These are phyloP conservation scores for Flaveria sonorensis DNA, from an alignment of 129 eudicot genomes.

Conservation along the genomic window DNA sequence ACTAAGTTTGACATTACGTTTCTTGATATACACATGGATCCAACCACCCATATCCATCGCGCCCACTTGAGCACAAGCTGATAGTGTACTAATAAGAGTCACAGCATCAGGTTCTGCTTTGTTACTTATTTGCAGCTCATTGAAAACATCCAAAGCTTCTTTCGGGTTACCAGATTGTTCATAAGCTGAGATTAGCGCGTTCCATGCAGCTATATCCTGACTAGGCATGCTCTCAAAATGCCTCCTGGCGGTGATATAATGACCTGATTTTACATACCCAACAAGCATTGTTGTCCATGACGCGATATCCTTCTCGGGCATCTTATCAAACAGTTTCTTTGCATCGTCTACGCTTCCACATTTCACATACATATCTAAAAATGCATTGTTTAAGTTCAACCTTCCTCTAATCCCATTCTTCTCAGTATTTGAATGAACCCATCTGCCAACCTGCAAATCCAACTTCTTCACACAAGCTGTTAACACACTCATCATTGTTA, in stretches of 20 bases:
- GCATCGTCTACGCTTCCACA: constrained; percentile 68
- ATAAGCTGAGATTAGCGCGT: constrained; percentile 70
- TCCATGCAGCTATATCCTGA: constrained; percentile 76
- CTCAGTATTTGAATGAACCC: constrained; percentile 54
- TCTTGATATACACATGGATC: constrained; percentile 70
- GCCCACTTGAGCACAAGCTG: constrained; percentile 78
- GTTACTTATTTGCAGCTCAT: constrained; percentile 52
- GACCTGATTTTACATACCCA: constrained; percentile 63
- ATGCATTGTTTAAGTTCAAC: constrained; percentile 51
- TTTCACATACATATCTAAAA: constrained; percentile 77
- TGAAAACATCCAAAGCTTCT: constrained; percentile 67
- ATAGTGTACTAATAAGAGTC: constrained; percentile 55
- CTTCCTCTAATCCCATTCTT: constrained; percentile 41
- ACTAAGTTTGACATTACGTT: constrained; percentile 43
- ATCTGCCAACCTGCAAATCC: constrained; percentile 57
- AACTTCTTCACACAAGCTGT: constrained; percentile 58
- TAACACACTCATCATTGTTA: constrained; percentile 61
- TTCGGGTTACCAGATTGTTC: constrained; percentile 65
- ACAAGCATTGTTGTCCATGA: constrained; percentile 76
- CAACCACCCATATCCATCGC: constrained; percentile 62
- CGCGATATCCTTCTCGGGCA: constrained; percentile 58
- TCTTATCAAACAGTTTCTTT: constrained; percentile 48
- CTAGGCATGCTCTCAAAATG: constrained; percentile 53
- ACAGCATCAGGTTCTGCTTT: constrained; percentile 54
- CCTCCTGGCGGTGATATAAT: constrained; percentile 50